Evolutionary conservation across 306 rosid genomes (phyloP), one percentile per base, ranked within the genome.

Genomic region (Urtica urens): DNA sequence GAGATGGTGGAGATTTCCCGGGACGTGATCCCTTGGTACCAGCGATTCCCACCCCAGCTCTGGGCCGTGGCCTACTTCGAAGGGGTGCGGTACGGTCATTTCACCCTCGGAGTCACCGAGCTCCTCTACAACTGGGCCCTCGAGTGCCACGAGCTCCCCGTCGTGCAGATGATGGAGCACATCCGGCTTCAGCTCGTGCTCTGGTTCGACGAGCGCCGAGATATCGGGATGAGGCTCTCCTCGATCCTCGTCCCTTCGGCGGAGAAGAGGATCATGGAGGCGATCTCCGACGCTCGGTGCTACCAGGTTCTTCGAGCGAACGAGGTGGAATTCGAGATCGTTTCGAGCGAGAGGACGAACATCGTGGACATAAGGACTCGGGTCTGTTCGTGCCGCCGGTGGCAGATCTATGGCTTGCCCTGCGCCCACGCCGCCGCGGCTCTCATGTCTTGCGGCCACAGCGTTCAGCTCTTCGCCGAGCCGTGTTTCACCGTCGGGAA

Each of bases 351-450:
- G 60, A 78, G 95, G 68, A 90, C 97, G 60, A 90, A 90, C 63
- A 90, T 90, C 39, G 97, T 90, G 55, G 97, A 90, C 56, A 90
- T 90, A 67, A 60, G 77, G 44, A 79, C 74, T 57, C 93, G 94
- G 6, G 79, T 72, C 41, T 90, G 97, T 68, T 90, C 97, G 3
- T 84, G 97, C 73, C 95, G 82, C 20, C 90, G 95, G 1, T 90
- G 97, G 97, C 97, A 90, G 68, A 60, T 90, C 45, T 90, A 90
- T 59, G 97, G 95, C 56, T 70, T 84, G 62, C 97, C 97, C 52
- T 90, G 97, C 67, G 97, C 97, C 24, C 97, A 84, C 64, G 97
- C 97, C 34, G 97, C 97, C 35, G 97, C 97, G 42, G 95, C 97
- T 14, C 87, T 90, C 19, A 75, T 90, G 46, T 90, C 97, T 58